phyloP scores from a whole-genome alignment of 2,329 filamentous ascomycete species.

The Emericellopsis cladophorae region DNA sequence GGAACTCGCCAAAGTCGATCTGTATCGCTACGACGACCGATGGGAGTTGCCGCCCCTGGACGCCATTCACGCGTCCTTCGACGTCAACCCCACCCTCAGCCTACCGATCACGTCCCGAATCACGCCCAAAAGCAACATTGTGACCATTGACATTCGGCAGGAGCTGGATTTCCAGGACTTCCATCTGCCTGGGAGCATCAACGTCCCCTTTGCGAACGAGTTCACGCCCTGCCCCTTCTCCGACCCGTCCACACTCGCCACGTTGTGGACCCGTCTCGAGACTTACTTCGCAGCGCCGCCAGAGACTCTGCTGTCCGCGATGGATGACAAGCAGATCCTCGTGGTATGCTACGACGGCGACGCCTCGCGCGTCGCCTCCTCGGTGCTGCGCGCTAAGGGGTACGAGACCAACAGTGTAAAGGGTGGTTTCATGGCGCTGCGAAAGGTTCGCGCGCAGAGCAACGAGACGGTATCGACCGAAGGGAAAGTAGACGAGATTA shows the following conservation, averaged over 20 bases:
- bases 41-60: constrained; percentile 32
- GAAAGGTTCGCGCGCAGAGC: background rate
- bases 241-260: constrained; percentile 25
- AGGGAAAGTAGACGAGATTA: no score
- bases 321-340: constrained; percentile 23
- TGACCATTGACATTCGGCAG: constrained; percentile 31
- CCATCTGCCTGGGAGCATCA: constrained; percentile 29
- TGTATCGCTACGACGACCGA: constrained; percentile 37
- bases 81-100: constrained; percentile 3
- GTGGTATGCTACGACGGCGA: constrained; percentile 42
- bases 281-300: constrained; percentile 19
- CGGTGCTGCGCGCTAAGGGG: constrained; percentile 36
- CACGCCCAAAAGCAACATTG: constrained; percentile 11
- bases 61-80: constrained; percentile 20
- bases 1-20: constrained; percentile 32
- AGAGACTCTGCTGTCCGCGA: constrained; percentile 5
- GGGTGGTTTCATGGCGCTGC: constrained; percentile 17
- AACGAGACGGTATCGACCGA: background rate
- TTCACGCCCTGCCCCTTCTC: constrained; percentile 30
- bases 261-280: constrained; percentile 34
- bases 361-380: constrained; percentile 38
- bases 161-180: constrained; percentile 25
- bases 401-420: constrained; percentile 30
- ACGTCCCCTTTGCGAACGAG: constrained; percentile 25
- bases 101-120: background rate